Percentiles rank a stretch among this genome's conserved stretches.
Conservation (phyloP, 2,329 filamentous ascomycete species). For the Volutella citrinella region DNA sequence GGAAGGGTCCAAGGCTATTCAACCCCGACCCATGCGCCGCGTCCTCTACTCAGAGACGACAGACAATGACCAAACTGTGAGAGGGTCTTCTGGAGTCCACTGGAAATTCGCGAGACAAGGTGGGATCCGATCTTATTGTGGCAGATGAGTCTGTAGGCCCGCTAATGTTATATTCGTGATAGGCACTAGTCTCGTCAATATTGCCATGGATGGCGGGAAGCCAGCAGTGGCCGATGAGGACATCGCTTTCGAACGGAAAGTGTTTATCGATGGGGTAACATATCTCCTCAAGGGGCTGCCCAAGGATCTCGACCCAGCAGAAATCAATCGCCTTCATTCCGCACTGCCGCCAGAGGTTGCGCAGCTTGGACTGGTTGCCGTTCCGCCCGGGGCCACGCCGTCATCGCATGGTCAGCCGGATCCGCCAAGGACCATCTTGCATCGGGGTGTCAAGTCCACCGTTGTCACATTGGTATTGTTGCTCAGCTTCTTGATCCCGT, state of each 20-base stretch:
- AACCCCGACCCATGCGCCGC: constrained; percentile 19
- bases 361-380: constrained; percentile 1
- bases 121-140: too few relatives aligned
- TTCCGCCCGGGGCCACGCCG: too few relatives aligned
- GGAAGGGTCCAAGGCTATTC: constrained; percentile 7
- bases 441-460: constrained; percentile 52
- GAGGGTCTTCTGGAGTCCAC: constrained; percentile 29
- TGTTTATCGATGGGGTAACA: constrained; percentile 62
- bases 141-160: too few relatives aligned
- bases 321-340: constrained; percentile 38
- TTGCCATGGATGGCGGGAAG: constrained; percentile 26
- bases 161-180: too few relatives aligned
- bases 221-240: constrained; percentile 21
- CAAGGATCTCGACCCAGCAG: constrained; percentile 51
- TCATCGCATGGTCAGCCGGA: constrained; percentile 1
- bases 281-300: constrained; percentile 65
- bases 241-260: constrained; percentile 46
- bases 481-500: constrained; percentile 59
- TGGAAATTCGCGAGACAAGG: constrained; percentile 34
- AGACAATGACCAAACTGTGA: constrained; percentile 16
- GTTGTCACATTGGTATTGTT: constrained; percentile 60
- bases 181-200: constrained; percentile 27
- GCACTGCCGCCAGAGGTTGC: constrained; percentile 22
- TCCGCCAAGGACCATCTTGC: constrained; percentile 51
- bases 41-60: constrained; percentile 23